phyloP scores from a whole-genome alignment of 805 yeast species.

The Spathaspora sp. region DNA sequence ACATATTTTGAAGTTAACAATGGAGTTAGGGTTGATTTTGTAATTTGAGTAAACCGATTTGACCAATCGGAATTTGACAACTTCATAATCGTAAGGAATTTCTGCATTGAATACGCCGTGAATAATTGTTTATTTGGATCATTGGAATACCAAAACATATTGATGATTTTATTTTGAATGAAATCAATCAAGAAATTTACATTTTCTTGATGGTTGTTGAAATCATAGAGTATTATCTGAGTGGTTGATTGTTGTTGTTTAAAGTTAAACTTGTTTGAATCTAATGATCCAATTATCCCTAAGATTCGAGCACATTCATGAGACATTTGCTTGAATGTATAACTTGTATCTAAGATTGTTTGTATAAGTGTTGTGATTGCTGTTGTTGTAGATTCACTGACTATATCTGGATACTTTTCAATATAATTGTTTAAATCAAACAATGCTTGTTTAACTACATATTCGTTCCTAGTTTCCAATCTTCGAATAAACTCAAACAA shows the following conservation, averaged over 20 bases:
- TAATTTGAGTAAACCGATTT: slow-evolving; percentile 49
- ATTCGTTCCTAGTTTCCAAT: slow-evolving; percentile 58
- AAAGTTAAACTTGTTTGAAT: slow-evolving; percentile 52
- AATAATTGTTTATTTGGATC: slow-evolving; percentile 82
- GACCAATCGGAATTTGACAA: slow-evolving; percentile 26
- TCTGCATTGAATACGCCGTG: slow-evolving; percentile 87
- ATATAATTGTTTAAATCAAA: slow-evolving; percentile 58
- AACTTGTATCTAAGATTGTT: slow-evolving; percentile 53
- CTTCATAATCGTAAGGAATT: slow-evolving; percentile 63
- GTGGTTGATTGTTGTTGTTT: slow-evolving; percentile 29
- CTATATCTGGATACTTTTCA: slow-evolving; percentile 43
- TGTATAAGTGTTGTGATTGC: slow-evolving; percentile 46
- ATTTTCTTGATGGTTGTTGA: slow-evolving; percentile 60
- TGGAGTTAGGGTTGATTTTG: slow-evolving; percentile 74
- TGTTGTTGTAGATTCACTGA: slow-evolving; percentile 34
- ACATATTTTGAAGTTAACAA: slow-evolving; percentile 70
- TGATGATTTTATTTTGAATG: slow-evolving; percentile 68
- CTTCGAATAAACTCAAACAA: slow-evolving; percentile 54
- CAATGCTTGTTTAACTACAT: slow-evolving; percentile 70
- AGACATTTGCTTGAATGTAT: slow-evolving; percentile 55
- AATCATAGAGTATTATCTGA: slow-evolving; percentile 55
- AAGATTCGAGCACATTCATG: slow-evolving; percentile 64
- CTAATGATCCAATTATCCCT: slow-evolving; percentile 75
- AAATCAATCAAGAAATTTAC: slow-evolving; percentile 60
- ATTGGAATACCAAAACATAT: slow-evolving; percentile 84